Percentiles rank a stretch among this genome's conserved stretches.
These are phyloP conservation scores for Excoecaria cochinchinensis DNA, from an alignment of 345 rosid species.

Conservation along the genomic window DNA sequence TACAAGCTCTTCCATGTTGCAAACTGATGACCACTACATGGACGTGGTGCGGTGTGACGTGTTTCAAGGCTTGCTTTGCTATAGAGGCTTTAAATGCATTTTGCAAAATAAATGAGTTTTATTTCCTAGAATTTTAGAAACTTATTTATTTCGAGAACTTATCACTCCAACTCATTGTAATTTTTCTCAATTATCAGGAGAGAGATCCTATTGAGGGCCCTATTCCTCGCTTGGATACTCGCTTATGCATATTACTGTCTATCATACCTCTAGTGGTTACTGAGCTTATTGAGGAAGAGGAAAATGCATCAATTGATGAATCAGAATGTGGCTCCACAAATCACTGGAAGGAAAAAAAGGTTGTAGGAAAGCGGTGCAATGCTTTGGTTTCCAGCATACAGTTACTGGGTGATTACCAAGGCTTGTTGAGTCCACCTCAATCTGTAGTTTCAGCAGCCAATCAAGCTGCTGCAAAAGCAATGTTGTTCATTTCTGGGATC, in stretches of 20 bases:
- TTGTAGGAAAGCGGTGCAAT: constrained; percentile 52
- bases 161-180: background rate
- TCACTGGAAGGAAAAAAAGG: constrained; percentile 58
- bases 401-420: constrained; percentile 72
- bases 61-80: background rate
- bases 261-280: constrained; percentile 72
- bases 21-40: background rate
- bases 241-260: constrained; percentile 80
- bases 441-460: constrained; percentile 66
- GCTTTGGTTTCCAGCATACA: constrained; percentile 81
- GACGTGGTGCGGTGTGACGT: background rate
- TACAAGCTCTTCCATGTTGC: too few species aligned
- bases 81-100: background rate
- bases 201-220: constrained; percentile 89
- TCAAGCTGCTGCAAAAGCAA: constrained; percentile 93
- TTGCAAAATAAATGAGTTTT: too few species aligned
- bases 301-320: constrained; percentile 59
- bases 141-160: constrained; percentile 5
- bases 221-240: constrained; percentile 83
- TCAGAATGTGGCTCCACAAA: constrained; percentile 39
- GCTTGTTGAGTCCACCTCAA: constrained; percentile 73
- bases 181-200: constrained; percentile 50
- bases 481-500: constrained; percentile 62
- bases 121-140: too few species aligned
- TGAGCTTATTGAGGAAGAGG: constrained; percentile 88